Base-by-base conservation (phyloP, 2,329 filamentous ascomycete species). In the Endoconidiophora polonica region DNA sequence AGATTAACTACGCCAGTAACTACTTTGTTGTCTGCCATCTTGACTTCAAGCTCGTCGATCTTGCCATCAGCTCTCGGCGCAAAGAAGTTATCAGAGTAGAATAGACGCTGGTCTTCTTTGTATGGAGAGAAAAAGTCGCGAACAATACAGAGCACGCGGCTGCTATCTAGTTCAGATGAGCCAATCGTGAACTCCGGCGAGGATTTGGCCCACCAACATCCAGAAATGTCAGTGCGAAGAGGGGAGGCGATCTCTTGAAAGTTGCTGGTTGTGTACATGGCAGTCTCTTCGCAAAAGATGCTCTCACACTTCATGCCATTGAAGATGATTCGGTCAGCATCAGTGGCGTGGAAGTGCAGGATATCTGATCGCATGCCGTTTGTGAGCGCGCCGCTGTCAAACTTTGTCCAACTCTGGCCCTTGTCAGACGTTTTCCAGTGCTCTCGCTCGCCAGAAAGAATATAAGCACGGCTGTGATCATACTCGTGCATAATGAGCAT, bases 201-300 rank as follows among this genome's bases (percentile, higher is more conserved):
- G 12, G 78, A 77, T 60, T 86, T 86, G 47, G 91, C 90, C 86
- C 90, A 98, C 62, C 81, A 77, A 63, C 91, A 98, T 54, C 83
- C 81, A 45, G 77, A 71, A 2, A 84, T 84, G 56, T 79, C 74
- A 40, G 74, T 69, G 48, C 82, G 74, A 53, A 95, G 71, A 4
- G 71, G 65, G 56, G 83, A 73, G 47, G 77, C 74, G 41, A 73
- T 65, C 4, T 73, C 74, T 56, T 81, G 72, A 68, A 98, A 98
- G 56, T 86, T 86, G 63, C 96, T 82, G 12, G 73, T 79, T 2
- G 91, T 96, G 62, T 94, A 95, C 60, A 71, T 69, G 49, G 75
- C 68, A 52, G 74, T 65, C 59, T 81, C 76, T 54, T 74, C 68
- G 62, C 82, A 86, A 58, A 76, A 74, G 23, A 76, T 69, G 42